These are phyloP conservation scores for Tilletiaria anomala DNA, from an alignment of 1,284 basidiomycete genomes.

Conservation along the genomic window DNA sequence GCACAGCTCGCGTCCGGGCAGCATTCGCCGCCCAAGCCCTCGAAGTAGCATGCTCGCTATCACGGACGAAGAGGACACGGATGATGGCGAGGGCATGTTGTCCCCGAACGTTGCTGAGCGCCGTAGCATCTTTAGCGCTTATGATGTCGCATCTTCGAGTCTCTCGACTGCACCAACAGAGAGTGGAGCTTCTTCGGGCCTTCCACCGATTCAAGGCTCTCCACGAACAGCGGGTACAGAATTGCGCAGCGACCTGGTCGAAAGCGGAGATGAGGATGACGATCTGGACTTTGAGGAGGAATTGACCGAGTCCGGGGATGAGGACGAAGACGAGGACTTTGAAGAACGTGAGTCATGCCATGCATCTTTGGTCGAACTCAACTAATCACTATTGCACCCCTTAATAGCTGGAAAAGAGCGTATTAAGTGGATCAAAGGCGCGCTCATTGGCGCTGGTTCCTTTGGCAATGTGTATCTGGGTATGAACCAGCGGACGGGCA, in stretches of 20 bases:
- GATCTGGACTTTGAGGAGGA: slow-evolving; percentile 23
- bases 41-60: background rate
- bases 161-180: background rate
- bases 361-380: slow-evolving; percentile 25
- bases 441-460: slow-evolving; percentile 78
- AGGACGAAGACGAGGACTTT: slow-evolving; percentile 10
- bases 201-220: background rate
- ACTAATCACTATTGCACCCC: slow-evolving; percentile 8
- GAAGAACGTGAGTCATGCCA: slow-evolving; percentile 24
- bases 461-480: slow-evolving; percentile 53
- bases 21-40: background rate
- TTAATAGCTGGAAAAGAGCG: background rate
- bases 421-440: slow-evolving; percentile 95
- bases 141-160: background rate
- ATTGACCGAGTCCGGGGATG: slow-evolving; percentile 18
- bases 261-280: slow-evolving; percentile 25
- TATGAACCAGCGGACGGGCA: slow-evolving; percentile 84
- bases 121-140: background rate
- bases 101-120: background rate
- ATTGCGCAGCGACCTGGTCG: slow-evolving; percentile 39
- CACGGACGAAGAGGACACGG: background rate
- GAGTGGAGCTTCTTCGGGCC: background rate
- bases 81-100: background rate
- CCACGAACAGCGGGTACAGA: slow-evolving; percentile 51
- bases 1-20: slow-evolving; percentile 38